These are phyloP conservation scores for Sesbania bispinosa DNA, from an alignment of 306 rosid species.

Conservation along the genomic window DNA sequence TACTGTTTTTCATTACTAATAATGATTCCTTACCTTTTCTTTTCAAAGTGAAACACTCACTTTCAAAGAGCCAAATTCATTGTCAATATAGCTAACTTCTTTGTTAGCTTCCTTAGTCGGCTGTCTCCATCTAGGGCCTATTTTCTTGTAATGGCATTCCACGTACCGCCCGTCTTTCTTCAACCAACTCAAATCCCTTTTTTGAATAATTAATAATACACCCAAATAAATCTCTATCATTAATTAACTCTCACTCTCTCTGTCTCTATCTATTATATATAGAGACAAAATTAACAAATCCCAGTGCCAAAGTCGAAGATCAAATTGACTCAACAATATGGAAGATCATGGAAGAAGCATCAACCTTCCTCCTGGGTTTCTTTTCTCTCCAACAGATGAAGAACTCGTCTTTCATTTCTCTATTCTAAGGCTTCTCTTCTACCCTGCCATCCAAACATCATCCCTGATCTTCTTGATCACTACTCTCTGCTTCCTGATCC, in stretches of 20 bases:
- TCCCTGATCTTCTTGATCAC: slow-evolving; percentile 42
- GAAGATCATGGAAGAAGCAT: slow-evolving; percentile 24
- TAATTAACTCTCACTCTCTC: not conserved
- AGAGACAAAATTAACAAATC: not conserved
- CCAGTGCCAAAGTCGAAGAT: not conserved
- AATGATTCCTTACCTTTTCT: too few relatives aligned
- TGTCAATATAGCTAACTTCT: not conserved
- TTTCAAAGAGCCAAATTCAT: too few relatives aligned
- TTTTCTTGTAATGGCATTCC: not conserved
- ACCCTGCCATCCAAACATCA: slow-evolving; percentile 39
- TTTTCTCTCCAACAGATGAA: slow-evolving; percentile 51
- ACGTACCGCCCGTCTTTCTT: slow-evolving; percentile 32
- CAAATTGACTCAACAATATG: not conserved
- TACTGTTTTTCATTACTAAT: too few relatives aligned
- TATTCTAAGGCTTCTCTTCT: slow-evolving; percentile 33
- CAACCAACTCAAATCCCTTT: not conserved
- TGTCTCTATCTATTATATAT: not conserved
- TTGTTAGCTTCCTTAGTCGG: not conserved
- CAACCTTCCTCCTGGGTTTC: slow-evolving; percentile 54
- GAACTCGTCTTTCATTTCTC: slow-evolving; percentile 52
- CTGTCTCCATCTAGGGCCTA: not conserved
- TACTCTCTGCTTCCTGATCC: slow-evolving; percentile 32
- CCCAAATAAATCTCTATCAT: too few relatives aligned
- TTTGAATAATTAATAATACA: not conserved
- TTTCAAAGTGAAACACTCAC: too few relatives aligned